Evolutionary conservation across 768 basidiomycete species (phyloP).

Genomic region (Mrakia blollopis): DNA sequence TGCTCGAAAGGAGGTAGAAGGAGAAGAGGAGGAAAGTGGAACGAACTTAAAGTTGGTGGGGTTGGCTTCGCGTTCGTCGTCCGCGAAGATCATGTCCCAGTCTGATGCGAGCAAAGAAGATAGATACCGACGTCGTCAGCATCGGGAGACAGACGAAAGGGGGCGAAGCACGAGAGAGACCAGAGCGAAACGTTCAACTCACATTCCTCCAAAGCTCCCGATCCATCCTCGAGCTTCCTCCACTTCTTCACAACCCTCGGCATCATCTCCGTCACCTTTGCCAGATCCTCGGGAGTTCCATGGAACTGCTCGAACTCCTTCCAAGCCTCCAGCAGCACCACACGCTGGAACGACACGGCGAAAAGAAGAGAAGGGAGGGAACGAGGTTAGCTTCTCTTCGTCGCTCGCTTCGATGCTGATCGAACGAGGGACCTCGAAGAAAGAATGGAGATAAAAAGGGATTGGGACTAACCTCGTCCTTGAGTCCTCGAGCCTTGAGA

Average conservation of each 20-base stretch:
- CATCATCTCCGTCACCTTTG: constrained; percentile 86
- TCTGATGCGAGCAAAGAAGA: constrained; percentile 52
- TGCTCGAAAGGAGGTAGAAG: not conserved
- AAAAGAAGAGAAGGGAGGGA: not conserved
- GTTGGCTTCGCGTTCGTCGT: constrained; percentile 90
- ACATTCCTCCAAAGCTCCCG: constrained; percentile 72
- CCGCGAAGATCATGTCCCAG: constrained; percentile 91
- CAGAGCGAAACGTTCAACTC: constrained; percentile 20
- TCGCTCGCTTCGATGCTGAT: not conserved
- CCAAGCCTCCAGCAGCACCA: constrained; percentile 84
- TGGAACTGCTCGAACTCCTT: constrained; percentile 82
- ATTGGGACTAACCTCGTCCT: constrained; percentile 67
- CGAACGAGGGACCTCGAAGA: no score
- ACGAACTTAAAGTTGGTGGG: constrained; percentile 77
- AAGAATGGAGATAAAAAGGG: no score
- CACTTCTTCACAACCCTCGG: constrained; percentile 82
- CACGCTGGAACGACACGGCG: constrained; percentile 60
- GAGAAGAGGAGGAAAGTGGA: not conserved
- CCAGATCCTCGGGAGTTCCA: constrained; percentile 66
- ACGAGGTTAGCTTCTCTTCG: not conserved
- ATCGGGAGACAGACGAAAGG: not conserved
- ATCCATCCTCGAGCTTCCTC: constrained; percentile 76
- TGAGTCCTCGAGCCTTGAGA: constrained; percentile 70
- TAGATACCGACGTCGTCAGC: no score
- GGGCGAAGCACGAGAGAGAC: not conserved